These are phyloP conservation scores for Chalciporus sphaerocephalus DNA, from an alignment of 768 basidiomycete species.

Conservation along the genomic window DNA sequence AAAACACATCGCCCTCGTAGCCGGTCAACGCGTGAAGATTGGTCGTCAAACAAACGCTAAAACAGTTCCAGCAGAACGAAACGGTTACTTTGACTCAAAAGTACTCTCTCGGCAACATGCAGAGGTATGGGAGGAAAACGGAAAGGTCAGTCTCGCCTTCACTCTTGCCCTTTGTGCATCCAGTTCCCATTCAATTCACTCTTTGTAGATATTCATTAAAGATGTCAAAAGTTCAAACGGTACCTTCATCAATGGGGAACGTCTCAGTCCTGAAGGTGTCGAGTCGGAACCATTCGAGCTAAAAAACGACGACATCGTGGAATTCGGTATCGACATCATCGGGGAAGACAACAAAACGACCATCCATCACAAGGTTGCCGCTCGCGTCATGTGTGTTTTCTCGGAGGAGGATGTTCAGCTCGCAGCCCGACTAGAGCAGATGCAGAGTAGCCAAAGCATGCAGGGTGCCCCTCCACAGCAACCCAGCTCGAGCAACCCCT, in stretches of 20 bases:
- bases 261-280: constrained; percentile 82
- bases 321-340: constrained; percentile 99
- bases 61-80: constrained; percentile 86
- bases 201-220: constrained; percentile 85
- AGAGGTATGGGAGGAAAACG: constrained; percentile 93
- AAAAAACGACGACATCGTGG: constrained; percentile 93
- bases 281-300: constrained; percentile 93
- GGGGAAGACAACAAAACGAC: constrained; percentile 98
- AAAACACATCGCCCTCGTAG: constrained; percentile 82
- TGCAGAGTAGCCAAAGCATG: constrained; percentile 40
- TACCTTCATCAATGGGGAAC: constrained; percentile 95
- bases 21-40: constrained; percentile 75
- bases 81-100: constrained; percentile 97
- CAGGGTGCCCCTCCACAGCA: constrained; percentile 36
- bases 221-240: constrained; percentile 98
- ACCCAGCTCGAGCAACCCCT: constrained; percentile 19
- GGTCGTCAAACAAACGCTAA: constrained; percentile 95
- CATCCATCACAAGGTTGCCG: constrained; percentile 97
- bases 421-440: constrained; percentile 66
- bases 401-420: constrained; percentile 78
- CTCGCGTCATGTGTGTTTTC: constrained; percentile 86
- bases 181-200: constrained; percentile 10
- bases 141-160: constrained; percentile 55
- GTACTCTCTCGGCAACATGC: constrained; percentile 92
- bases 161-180: not conserved